These are phyloP conservation scores for Stenogyne calaminthoides DNA, from an alignment of 305 asterid species.

Conservation along the genomic window DNA sequence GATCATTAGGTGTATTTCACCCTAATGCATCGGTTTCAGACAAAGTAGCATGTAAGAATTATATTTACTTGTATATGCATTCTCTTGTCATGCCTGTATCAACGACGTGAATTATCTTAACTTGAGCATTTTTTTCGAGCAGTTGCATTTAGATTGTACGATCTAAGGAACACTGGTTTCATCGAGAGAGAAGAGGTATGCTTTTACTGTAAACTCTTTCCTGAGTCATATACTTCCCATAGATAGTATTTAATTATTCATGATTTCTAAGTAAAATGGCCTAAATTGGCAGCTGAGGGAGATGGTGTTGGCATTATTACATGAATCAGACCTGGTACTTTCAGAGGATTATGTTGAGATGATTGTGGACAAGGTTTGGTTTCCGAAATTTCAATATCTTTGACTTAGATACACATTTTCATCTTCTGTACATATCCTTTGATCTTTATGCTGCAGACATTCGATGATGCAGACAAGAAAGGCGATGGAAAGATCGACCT, in stretches of 20 bases:
- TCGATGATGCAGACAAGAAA: conserved; percentile 66
- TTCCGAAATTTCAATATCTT: not conserved
- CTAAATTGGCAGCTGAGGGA: conserved; percentile 60
- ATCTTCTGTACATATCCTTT: not conserved
- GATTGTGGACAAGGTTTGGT: conserved; percentile 70
- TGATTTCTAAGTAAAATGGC: not conserved
- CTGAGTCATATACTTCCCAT: not conserved
- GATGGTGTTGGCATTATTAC: conserved; percentile 86
- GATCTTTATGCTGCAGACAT: conserved; percentile 55
- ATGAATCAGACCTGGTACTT: conserved; percentile 76
- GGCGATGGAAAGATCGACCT: conserved; percentile 74
- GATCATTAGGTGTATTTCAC: conserved; percentile 81
- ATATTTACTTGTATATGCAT: not conserved
- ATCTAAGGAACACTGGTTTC: conserved; percentile 76
- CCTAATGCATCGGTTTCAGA: conserved; percentile 66
- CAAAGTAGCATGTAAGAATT: conserved; percentile 61
- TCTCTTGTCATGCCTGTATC: not conserved
- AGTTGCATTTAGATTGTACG: conserved; percentile 84
- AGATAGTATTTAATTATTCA: not conserved
- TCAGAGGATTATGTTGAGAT: conserved; percentile 72
- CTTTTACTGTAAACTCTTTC: not conserved
- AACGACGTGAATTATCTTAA: conserved; percentile 3
- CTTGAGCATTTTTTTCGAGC: conserved; percentile 31
- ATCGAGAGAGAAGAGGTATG: conserved; percentile 86
- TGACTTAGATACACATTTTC: not conserved